phyloP scores from a whole-genome alignment of 208 protist genomes.

The Leishmania major region DNA sequence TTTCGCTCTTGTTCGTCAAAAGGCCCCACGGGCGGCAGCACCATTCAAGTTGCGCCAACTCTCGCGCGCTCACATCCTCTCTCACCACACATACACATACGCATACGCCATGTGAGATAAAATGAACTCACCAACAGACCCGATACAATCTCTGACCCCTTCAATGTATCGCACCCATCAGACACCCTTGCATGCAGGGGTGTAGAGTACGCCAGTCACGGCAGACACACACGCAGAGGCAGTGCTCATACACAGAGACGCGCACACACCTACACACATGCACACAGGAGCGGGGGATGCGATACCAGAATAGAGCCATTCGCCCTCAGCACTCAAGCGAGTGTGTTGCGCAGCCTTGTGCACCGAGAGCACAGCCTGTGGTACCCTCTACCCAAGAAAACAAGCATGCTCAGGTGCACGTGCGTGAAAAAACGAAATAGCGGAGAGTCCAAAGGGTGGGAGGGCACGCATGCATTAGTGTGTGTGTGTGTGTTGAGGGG shows the following conservation, averaged over 20 bases:
- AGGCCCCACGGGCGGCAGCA: not conserved
- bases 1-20: not conserved
- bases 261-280: not conserved
- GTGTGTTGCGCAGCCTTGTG: not conserved
- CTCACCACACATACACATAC: not conserved
- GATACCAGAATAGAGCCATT: slow-evolving; percentile 27
- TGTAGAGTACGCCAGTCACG: too few relatives aligned
- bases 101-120: not conserved
- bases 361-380: not conserved
- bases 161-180: slow-evolving; percentile 28
- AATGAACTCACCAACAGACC: too few relatives aligned
- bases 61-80: not conserved
- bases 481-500: not conserved
- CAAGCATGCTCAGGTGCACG: not conserved
- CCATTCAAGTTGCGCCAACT: not conserved
- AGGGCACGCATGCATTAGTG: not conserved
- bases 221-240: not conserved
- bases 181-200: not conserved
- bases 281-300: not conserved
- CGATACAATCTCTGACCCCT: slow-evolving; percentile 20
- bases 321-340: not conserved
- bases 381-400: too few relatives aligned
- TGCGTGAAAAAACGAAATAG: not conserved
- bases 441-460: not conserved
- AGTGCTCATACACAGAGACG: not conserved